Conservation (phyloP, 352 stramenopile genomes). For the Salisapilia sapeloensis region DNA sequence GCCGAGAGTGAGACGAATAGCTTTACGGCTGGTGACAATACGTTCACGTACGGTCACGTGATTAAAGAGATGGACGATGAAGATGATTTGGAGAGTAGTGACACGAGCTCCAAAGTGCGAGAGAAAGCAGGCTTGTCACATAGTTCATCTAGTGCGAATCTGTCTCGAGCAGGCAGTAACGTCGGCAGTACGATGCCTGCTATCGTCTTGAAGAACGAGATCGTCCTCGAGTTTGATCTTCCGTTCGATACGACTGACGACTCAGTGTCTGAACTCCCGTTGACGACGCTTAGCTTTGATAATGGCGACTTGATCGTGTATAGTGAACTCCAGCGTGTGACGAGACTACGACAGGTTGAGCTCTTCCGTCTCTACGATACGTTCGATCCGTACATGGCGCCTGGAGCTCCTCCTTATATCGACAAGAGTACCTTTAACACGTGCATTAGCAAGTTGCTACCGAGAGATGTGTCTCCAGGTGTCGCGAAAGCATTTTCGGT, state of each 20-base stretch:
- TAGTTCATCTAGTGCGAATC: slow-evolving; percentile 23
- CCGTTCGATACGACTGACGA: slow-evolving; percentile 47
- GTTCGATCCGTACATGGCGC: slow-evolving; percentile 58
- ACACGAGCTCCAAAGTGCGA: not conserved
- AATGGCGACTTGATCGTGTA: slow-evolving; percentile 78
- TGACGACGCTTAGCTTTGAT: slow-evolving; percentile 57
- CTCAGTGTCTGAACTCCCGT: slow-evolving; percentile 33
- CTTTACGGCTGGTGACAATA: slow-evolving; percentile 3
- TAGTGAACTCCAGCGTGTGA: slow-evolving; percentile 54
- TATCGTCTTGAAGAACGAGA: slow-evolving; percentile 66
- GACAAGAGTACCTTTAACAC: slow-evolving; percentile 69
- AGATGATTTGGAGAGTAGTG: slow-evolving; percentile 13
- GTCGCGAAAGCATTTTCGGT: slow-evolving; percentile 47
- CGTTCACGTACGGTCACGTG: slow-evolving; percentile 22
- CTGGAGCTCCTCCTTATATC: slow-evolving; percentile 26
- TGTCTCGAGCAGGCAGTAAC: slow-evolving; percentile 26
- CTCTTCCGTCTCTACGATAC: slow-evolving; percentile 48
- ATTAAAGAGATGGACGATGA: slow-evolving; percentile 60
- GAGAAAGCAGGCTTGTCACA: slow-evolving; percentile 5
- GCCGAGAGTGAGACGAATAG: slow-evolving; percentile 14
- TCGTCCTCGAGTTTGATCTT: slow-evolving; percentile 72
- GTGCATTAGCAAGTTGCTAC: slow-evolving; percentile 47
- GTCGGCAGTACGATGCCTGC: slow-evolving; percentile 42
- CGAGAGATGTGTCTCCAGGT: slow-evolving; percentile 21
- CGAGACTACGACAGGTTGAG: slow-evolving; percentile 52